These are phyloP conservation scores for Penstemon eatonii DNA, from an alignment of 257 asterid species.

Conservation along the genomic window DNA sequence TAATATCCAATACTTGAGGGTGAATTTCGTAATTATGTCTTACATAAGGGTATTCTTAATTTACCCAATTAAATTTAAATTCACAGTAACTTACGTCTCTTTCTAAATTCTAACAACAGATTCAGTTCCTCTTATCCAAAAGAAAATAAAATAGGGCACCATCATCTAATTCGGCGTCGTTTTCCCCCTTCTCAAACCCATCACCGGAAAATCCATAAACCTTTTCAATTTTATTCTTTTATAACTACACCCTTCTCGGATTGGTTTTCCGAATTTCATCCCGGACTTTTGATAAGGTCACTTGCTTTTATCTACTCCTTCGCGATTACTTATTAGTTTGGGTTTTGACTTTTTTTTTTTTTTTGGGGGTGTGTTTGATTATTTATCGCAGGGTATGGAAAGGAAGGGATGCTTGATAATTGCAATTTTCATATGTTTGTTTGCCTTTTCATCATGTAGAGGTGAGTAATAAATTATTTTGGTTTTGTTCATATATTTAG, in stretches of 20 bases:
- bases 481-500: not conserved
- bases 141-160: not conserved
- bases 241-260: no score
- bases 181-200: slow-evolving; percentile 28
- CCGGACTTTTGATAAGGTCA: slow-evolving; percentile 22
- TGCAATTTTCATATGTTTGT: slow-evolving; percentile 33
- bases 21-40: no score
- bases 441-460: slow-evolving; percentile 48
- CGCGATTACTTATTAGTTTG: not conserved
- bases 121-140: no score
- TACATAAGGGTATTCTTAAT: no score
- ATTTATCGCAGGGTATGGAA: slow-evolving; percentile 43
- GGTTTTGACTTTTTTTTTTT: slow-evolving; percentile 2
- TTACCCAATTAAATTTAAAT: not conserved
- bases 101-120: no score
- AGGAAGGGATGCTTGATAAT: slow-evolving; percentile 36
- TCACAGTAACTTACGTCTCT: not conserved
- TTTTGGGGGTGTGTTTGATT: not conserved
- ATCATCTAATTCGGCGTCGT: slow-evolving; percentile 33
- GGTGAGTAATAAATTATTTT: slow-evolving; percentile 29
- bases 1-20: no score
- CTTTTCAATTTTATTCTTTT: not conserved
- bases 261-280: slow-evolving; percentile 18
- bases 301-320: not conserved
- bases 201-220: slow-evolving; percentile 27